Conservation (phyloP, 2,329 filamentous ascomycete genomes). For the Didymella lethalis region DNA sequence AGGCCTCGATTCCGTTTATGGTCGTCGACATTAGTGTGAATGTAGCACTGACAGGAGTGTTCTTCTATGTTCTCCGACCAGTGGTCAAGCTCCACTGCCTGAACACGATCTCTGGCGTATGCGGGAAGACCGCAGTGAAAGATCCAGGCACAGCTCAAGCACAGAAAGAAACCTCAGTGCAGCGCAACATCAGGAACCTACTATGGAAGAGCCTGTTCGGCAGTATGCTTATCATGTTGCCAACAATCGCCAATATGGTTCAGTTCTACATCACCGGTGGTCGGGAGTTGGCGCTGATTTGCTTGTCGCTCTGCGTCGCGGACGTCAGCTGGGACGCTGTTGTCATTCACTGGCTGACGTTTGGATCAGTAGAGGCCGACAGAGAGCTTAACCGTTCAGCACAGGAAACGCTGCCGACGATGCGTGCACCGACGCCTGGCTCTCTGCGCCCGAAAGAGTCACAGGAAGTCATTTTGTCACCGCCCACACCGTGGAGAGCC, state of each 20-base stretch:
- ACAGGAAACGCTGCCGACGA: not conserved
- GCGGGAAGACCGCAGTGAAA: not conserved
- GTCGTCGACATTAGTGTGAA: constrained; percentile 47
- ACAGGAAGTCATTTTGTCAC: constrained; percentile 1
- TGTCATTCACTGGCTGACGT: constrained; percentile 24
- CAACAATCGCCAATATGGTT: constrained; percentile 46
- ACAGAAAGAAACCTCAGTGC: constrained; percentile 13
- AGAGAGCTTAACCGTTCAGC: constrained; percentile 8
- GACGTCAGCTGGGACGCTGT: constrained; percentile 39
- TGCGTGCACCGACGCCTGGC: constrained; percentile 1
- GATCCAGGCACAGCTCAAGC: not conserved
- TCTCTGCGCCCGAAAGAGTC: constrained; percentile 3
- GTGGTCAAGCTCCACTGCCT: constrained; percentile 20
- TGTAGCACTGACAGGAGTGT: constrained; percentile 41
- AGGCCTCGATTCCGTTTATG: constrained; percentile 42
- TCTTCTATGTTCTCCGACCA: constrained; percentile 41
- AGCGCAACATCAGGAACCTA: constrained; percentile 24
- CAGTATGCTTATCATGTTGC: constrained; percentile 41
- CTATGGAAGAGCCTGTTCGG: constrained; percentile 36
- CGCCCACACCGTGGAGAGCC: not conserved
- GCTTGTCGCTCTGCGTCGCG: constrained; percentile 45
- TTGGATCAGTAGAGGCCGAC: constrained; percentile 18
- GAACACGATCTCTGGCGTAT: constrained; percentile 7
- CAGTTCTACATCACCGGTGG: constrained; percentile 39
- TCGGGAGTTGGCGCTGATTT: constrained; percentile 46